Evolutionary conservation across 2,329 filamentous ascomycete genomes (phyloP), one percentile per base, ranked within the genome.

Genomic region (Aureobasidium sp.): DNA sequence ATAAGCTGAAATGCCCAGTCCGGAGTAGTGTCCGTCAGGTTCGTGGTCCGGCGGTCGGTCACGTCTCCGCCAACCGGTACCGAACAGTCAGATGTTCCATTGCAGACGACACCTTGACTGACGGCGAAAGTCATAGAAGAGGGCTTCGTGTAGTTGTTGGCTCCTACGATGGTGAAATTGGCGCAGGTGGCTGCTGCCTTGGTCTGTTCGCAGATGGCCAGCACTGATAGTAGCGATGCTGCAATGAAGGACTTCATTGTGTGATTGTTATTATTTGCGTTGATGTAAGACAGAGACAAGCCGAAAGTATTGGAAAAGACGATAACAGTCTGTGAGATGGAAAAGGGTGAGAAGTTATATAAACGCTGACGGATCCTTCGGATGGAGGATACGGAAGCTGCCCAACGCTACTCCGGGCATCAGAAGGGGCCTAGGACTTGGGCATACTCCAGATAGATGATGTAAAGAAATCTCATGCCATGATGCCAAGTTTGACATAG

Each of bases 71-170:
- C 55, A 8, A 58, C 42, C 12, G 20, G 14, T n/a, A 58, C 31
- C n/a, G 55, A 11, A n/a, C 55, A 58, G 41, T 45, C 42, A 27
- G 55, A 58, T 12, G 41, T 36, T 14, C 55, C 55, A n/a, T 37
- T 58, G 20, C 55, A 58, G 29, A 58, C 55, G n/a, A 58, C 22
- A 34, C 55, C 55, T 47, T 58, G 36, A 15, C 55, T 58, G 55
- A 58, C 55, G 4, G 55, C 41, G 14, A 58, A 58, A 36, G 41
- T 58, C 42, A 58, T 47, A 6, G 41, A 17, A 1, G 55, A 45
- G 12, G 55, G 29, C 14, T 47, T 58, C 15, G 55, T 58, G 55
- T 58, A 47, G 22, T 58, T 36, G 29, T 36, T 48, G 15, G 25
- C 6, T n/a, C 42, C 55, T 14, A 31, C 31, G 31, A 58, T 37